Evolutionary conservation across 768 basidiomycete species (phyloP).

Genomic region (Boletus tomentosulus): DNA sequence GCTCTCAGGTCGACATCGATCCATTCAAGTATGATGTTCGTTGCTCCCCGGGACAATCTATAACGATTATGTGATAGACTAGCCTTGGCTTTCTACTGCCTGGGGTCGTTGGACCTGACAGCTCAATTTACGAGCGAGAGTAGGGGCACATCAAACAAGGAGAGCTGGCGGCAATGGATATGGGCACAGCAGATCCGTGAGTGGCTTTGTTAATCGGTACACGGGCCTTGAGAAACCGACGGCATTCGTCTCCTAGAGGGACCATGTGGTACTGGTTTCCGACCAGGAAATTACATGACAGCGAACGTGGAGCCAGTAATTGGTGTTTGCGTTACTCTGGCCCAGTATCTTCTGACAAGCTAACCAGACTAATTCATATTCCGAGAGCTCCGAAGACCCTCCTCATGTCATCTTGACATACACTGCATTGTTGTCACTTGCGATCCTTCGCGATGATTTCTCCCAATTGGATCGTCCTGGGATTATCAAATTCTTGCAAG

Average conservation of each 20-base stretch:
- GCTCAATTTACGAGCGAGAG: constrained; percentile 39
- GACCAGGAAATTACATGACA: constrained; percentile 72
- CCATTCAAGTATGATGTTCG: constrained; percentile 54
- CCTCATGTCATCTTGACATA: constrained; percentile 94
- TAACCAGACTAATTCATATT: constrained; percentile 33
- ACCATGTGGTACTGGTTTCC: constrained; percentile 62
- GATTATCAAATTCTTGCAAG: constrained; percentile 58
- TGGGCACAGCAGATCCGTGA: constrained; percentile 81
- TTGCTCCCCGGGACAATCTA: constrained; percentile 12
- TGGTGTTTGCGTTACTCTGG: not conserved
- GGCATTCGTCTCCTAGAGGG: constrained; percentile 39
- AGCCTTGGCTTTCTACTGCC: constrained; percentile 84
- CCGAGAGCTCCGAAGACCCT: constrained; percentile 49
- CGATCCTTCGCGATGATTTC: constrained; percentile 86
- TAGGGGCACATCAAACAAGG: constrained; percentile 48
- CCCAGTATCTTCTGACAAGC: constrained; percentile 5
- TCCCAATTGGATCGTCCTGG: constrained; percentile 62
- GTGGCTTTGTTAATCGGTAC: constrained; percentile 3
- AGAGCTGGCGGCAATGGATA: constrained; percentile 76
- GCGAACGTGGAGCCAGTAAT: constrained; percentile 20
- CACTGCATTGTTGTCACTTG: constrained; percentile 78
- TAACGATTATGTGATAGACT: constrained; percentile 46
- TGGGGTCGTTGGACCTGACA: constrained; percentile 80
- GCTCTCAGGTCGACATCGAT: constrained; percentile 65
- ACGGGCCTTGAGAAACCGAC: not conserved